Base-by-base conservation (phyloP, 306 rosid species). In the Mimosa bimucronata region DNA sequence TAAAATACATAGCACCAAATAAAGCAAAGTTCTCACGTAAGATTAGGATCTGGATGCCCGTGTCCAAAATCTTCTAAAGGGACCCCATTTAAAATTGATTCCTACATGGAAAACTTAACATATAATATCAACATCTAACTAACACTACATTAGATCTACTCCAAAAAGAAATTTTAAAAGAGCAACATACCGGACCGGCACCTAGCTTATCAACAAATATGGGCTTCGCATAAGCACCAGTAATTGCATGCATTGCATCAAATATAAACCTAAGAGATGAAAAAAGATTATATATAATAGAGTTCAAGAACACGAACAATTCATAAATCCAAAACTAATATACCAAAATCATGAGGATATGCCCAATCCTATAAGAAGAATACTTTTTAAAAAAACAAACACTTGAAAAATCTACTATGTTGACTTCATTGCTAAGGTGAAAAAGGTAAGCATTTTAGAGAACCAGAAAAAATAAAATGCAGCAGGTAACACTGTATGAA, bases 161-260 rank as follows among this genome's bases (percentile, higher is more conserved):
- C 77, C 29, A 28, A 77, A 25, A 25, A 10, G 18, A 28, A 37
- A 23, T 71, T 42, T 74, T 8, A 79, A 61, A 71, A 64, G 66
- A 65, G 53, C 31, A 77, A 79, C 89, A 57, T 89, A 96, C 98
- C 90, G 8, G 88, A 85, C 79, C 78, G 44, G 94, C 98, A 71
- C 98, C 97, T 44, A 96, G 92, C 86, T 89, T 92, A 80, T 96
- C 99, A 78, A 93, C 97, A 79, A 93, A 96, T 79, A 96, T 96
- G 41, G 99, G 98, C 80, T 85, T 88, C 42, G 97, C 94, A 85
- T 96, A 96, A 82, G 99, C 98, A 71, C 99, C 99, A 78, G 97
- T 88, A 81, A 96, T 94, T 26, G 99, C 99, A 83, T 96, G 99
- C 99, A 96, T 96, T 84, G 97, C 98, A 72, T 95, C 99, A 81